Base-by-base conservation (phyloP, 179 eudicot genomes). In the Actinidia chinensis region DNA sequence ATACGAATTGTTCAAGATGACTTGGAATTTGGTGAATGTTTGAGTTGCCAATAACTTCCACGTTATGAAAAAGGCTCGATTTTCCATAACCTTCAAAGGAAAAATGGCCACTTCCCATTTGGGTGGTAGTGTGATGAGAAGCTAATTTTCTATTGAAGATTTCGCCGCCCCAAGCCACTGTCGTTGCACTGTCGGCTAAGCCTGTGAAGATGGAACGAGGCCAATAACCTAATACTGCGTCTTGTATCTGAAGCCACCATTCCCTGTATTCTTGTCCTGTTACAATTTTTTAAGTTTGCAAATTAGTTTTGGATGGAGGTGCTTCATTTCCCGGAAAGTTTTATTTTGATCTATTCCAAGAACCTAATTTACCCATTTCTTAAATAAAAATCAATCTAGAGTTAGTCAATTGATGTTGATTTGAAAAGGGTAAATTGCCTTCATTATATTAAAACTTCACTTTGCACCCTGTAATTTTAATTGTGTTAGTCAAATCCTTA, bases 91-190 rank as follows among this genome's bases (percentile, higher is more conserved):
- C 73, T 68, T 68, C 36, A 3, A 12, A 0, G 22, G 73, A 22
- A 17, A 44, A 44, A 44, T n/a, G 73, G 42, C 52, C 73, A 22
- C 73, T 68, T 55, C 73, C 73, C 73, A 68, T 68, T 68, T 46
- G 52, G 25, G 73, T 44, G 17, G 40, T 43, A 10, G 73, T 68
- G 73, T 68, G 73, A 20, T 14, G 50, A 8, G 50, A 4, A n/a
- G 7, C 47, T 1, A 51, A 18, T 43, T 28, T 18, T 20, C 8
- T 10, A 25, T 46, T 46, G n/a, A 68, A 28, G 7, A 46, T 68
- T 55, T 42, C 73, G 18, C 73, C 73, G 5, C 73, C 73, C 73
- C 73, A 68, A 2, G 3, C 6, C 50, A n/a, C 18, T 15, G 17
- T 4, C 46, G 22, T 68, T n/a, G 59, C 22, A 8, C 7, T 55